A percentile compares a stretch with the other conserved stretches of the same genome.
These are phyloP conservation scores for Quercus alba DNA, from an alignment of 306 rosid species.

Conservation along the genomic window DNA sequence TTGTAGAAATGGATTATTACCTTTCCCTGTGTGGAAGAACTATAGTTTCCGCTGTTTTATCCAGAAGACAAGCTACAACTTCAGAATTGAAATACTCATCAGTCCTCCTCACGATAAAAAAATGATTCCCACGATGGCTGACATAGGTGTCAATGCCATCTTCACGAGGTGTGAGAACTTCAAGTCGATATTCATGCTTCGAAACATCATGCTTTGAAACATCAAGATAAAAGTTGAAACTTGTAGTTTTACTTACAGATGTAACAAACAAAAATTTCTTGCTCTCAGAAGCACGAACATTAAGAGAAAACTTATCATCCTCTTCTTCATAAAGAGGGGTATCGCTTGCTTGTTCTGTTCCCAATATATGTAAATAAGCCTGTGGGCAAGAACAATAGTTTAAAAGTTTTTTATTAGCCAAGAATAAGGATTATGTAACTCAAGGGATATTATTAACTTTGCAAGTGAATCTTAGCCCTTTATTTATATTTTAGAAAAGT, in stretches of 20 bases:
- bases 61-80: constrained; percentile 61
- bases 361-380: constrained; percentile 88
- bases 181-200: constrained; percentile 35
- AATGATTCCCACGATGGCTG: constrained; percentile 87
- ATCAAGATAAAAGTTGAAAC: constrained; percentile 87
- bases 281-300: constrained; percentile 78
- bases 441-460: no score
- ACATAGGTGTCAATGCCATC: constrained; percentile 74
- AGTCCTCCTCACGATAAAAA: constrained; percentile 72
- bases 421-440: not conserved
- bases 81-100: constrained; percentile 77
- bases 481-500: no score
- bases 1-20: constrained; percentile 25
- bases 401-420: not conserved
- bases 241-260: constrained; percentile 76
- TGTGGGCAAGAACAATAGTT: constrained; percentile 11
- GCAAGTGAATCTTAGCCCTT: no score
- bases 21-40: constrained; percentile 87
- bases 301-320: constrained; percentile 75
- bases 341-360: constrained; percentile 72
- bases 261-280: constrained; percentile 76
- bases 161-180: constrained; percentile 67
- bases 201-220: constrained; percentile 56
- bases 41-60: constrained; percentile 51
- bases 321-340: constrained; percentile 67